Base-by-base conservation (phyloP, 306 rosid species). In the Dryas drummondii region DNA sequence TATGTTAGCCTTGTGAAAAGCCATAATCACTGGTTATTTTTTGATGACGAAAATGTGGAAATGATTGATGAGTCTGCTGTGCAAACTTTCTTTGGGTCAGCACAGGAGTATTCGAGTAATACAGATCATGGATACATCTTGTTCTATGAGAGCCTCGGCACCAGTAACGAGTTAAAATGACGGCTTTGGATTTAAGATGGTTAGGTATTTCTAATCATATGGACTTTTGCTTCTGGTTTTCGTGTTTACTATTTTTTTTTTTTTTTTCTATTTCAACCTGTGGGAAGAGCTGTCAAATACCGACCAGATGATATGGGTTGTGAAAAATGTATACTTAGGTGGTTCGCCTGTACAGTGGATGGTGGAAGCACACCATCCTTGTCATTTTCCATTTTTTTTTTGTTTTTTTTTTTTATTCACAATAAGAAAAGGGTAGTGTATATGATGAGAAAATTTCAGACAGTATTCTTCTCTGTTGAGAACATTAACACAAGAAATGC, bases 1-100 rank as follows among this genome's bases (percentile, higher is more conserved):
- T 96, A 96, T 55, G 94, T 92, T 57, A 87, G 99, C 89, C 99
- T 96, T 70, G 99, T 96, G 90, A 96, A 96, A 86, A 96, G 99
- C 89, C 99, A 96, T 80, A 89, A 89, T 82, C 99, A 96, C 86
- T 96, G 99, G 99, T 78, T 96, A 76, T 96, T 96, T 87, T 96
- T 96, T 76, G 99, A 96, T 12, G 99, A 96, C 32, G 99, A 96
- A 81, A 96, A 92, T 66, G 98, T 96, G 66, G 99, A 96, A 89
- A 96, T 92, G 90, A 96, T 92, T 73, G 99, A 96, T 42, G 99
- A 96, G 86, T 90, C 98, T 7, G 93, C 93, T 9, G 99, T 96
- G 90, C 99, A 96, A 78, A 92, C 99, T 46, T 96, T 92, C 99
- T 96, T 96, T 76, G 99, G 99, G 75, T 92, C 99, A 12, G 91